These are phyloP conservation scores for Linnemannia schmuckeri DNA, from an alignment of 192 early-diverging fungal genomes.

Conservation along the genomic window DNA sequence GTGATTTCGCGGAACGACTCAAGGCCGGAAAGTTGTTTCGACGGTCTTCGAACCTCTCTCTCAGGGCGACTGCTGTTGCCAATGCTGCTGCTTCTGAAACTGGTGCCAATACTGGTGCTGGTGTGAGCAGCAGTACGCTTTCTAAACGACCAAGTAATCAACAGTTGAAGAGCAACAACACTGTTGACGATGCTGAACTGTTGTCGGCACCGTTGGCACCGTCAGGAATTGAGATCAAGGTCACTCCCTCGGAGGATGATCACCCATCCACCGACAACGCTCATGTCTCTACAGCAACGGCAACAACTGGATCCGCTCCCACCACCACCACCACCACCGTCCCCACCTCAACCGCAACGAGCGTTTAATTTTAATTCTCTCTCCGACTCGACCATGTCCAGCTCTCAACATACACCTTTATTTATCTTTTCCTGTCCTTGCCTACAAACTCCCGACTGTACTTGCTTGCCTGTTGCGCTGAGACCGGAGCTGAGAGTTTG, in stretches of 20 bases:
- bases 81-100: neutral
- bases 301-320: neutral
- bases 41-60: slow-evolving; percentile 8
- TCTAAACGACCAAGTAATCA: neutral
- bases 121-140: neutral
- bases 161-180: neutral
- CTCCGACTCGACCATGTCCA: neutral
- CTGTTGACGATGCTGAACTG: neutral
- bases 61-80: neutral
- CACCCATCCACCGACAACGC: slow-evolving; percentile 22
- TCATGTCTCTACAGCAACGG: neutral
- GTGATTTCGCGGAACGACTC: slow-evolving; percentile 48
- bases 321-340: neutral
- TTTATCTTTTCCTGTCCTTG: neutral
- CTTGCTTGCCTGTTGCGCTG: neutral
- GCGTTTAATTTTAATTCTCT: neutral
- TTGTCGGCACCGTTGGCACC: neutral
- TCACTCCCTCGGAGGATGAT: slow-evolving; percentile 37
- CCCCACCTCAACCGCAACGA: neutral
- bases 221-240: slow-evolving; percentile 33
- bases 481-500: neutral
- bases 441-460: neutral
- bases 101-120: neutral
- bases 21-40: slow-evolving; percentile 37
- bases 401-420: neutral